A percentile compares a stretch with the other conserved stretches of the same genome.
Conservation (phyloP, 2,329 filamentous ascomycete genomes). For the Blastomyces emzantsi region DNA sequence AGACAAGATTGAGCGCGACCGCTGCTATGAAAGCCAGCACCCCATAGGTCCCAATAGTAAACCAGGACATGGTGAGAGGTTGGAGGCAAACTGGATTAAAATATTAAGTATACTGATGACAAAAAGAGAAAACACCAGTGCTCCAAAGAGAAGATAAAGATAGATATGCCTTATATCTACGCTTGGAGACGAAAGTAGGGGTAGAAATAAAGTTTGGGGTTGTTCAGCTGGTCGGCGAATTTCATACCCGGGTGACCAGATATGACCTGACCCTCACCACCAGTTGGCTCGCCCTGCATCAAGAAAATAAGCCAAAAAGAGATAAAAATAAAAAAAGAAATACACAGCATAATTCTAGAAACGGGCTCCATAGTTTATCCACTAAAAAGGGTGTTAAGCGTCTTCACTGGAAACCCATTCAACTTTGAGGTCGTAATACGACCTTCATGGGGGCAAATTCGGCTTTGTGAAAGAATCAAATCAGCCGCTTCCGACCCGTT, state of each 20-base stretch:
- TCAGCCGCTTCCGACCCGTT: background rate
- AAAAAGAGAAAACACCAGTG: background rate
- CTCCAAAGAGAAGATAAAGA: background rate
- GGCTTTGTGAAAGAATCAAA: background rate
- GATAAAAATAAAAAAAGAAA: no score
- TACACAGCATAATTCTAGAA: no score
- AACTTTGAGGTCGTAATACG: background rate
- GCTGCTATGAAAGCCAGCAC: background rate
- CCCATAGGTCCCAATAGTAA: background rate
- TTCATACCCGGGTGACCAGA: background rate
- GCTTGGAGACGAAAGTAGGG: background rate
- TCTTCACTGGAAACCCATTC: background rate
- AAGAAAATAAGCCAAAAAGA: background rate
- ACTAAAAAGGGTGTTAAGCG: background rate
- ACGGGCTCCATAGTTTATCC: background rate
- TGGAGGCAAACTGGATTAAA: background rate
- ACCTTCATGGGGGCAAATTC: background rate
- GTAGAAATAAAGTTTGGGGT: background rate
- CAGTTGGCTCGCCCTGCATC: background rate
- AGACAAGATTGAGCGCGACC: conserved; percentile 66
- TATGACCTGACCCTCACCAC: background rate
- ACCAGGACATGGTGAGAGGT: background rate
- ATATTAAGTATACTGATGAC: background rate
- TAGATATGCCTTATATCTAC: background rate
- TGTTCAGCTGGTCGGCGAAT: background rate